A percentile compares a stretch with the other conserved stretches of the same genome.
These are phyloP conservation scores for Alternaria ventricosa DNA, from an alignment of 2,329 filamentous ascomycete species.

Conservation along the genomic window DNA sequence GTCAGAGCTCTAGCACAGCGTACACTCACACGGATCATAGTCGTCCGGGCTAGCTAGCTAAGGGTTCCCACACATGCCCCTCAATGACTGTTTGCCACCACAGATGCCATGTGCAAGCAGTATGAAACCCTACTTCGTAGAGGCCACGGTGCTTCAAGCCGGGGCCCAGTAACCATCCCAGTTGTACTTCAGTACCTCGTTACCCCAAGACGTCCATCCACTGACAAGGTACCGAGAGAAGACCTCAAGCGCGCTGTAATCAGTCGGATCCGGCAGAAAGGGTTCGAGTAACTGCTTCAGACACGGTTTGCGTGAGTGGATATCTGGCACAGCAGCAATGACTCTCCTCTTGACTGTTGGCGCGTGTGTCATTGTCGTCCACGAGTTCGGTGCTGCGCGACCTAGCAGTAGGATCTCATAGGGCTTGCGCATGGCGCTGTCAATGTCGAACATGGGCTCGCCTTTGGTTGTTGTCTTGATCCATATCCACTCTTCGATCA, in stretches of 20 bases:
- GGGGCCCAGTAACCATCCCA: constrained; percentile 58
- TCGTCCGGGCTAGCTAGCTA: neutral
- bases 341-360: constrained; percentile 58
- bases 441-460: constrained; percentile 67
- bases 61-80: neutral
- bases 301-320: constrained; percentile 81
- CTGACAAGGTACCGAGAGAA: constrained; percentile 77
- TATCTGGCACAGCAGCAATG: constrained; percentile 73
- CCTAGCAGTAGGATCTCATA: constrained; percentile 76
- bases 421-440: constrained; percentile 72
- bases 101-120: neutral
- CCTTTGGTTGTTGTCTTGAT: constrained; percentile 72
- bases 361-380: constrained; percentile 29
- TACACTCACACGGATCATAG: neutral
- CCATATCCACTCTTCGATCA: constrained; percentile 78
- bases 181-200: constrained; percentile 76
- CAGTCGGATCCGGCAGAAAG: constrained; percentile 54
- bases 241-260: constrained; percentile 71
- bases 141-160: neutral
- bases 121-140: neutral
- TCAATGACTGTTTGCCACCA: neutral
- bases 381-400: constrained; percentile 42
- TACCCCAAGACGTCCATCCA: constrained; percentile 81
- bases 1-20: neutral
- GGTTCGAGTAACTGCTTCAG: constrained; percentile 66